Percentiles rank a stretch among this genome's conserved stretches.
phyloP scores from a whole-genome alignment of 257 asterid species.

The Jacaranda mimosifolia region DNA sequence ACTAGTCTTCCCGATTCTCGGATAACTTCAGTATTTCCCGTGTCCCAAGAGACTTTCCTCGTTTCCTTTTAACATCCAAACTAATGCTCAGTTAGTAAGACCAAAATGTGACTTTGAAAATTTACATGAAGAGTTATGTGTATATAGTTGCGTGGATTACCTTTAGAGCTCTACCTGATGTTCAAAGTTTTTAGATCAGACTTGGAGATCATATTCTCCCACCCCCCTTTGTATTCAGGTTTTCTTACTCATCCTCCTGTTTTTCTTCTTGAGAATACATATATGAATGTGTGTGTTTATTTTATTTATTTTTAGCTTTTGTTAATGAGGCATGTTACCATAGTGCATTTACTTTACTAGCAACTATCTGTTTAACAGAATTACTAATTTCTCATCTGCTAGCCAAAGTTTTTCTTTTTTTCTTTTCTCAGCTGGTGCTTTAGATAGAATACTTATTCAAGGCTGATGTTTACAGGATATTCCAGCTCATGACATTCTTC shows the following conservation, averaged over 20 bases:
- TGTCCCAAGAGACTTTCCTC: background rate
- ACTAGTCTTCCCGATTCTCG: conserved; percentile 16
- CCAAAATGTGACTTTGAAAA: background rate
- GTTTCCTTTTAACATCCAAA: conserved; percentile 18
- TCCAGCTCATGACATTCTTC: conserved; percentile 56
- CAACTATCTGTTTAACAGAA: background rate
- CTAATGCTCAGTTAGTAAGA: background rate
- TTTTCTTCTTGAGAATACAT: conserved; percentile 10
- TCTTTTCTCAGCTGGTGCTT: conserved; percentile 26
- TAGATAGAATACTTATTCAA: conserved; percentile 28
- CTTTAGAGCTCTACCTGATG: conserved; percentile 1
- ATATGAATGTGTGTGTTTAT: background rate
- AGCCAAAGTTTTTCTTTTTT: background rate
- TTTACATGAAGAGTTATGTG: background rate
- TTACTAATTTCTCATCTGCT: conserved; percentile 7
- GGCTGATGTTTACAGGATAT: conserved; percentile 48
- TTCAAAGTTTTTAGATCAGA: background rate
- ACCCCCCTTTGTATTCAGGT: background rate
- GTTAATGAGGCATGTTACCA: background rate
- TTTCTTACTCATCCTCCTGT: background rate
- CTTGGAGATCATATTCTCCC: no score
- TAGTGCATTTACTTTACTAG: conserved; percentile 25
- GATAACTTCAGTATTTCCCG: background rate
- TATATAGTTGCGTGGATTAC: background rate
- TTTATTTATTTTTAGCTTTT: background rate